These are phyloP conservation scores for Fusarium virguliforme DNA, from an alignment of 2,329 filamentous ascomycete genomes.

Conservation along the genomic window DNA sequence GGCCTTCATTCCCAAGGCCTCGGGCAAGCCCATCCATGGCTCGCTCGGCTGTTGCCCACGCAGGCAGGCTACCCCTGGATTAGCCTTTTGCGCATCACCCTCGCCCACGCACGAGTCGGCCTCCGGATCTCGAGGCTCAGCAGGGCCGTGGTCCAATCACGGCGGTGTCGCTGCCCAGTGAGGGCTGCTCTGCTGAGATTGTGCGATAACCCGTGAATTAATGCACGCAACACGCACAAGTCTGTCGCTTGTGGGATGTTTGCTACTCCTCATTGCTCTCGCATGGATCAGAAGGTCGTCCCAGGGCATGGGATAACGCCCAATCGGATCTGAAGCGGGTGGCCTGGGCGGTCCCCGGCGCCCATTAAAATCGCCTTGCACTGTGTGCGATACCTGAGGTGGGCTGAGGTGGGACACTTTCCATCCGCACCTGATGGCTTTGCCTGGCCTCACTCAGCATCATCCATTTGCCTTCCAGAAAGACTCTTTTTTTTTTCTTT, in stretches of 20 bases:
- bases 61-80: constrained; percentile 31
- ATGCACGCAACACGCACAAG: constrained; percentile 52
- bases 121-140: constrained; percentile 16
- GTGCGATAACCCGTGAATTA: constrained; percentile 44
- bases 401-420: constrained; percentile 41
- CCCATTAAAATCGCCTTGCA: constrained; percentile 42
- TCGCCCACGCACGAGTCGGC: constrained; percentile 3
- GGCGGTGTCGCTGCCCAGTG: constrained; percentile 31
- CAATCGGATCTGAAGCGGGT: constrained; percentile 51
- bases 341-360: constrained; percentile 36
- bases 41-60: constrained; percentile 22
- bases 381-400: constrained; percentile 43
- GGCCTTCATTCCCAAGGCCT: constrained; percentile 17
- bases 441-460: constrained; percentile 24
- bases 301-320: constrained; percentile 39
- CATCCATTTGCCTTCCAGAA: constrained; percentile 37
- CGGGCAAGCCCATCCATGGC: constrained; percentile 35
- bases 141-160: constrained; percentile 24
- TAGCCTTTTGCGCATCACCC: constrained; percentile 13
- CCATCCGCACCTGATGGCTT: constrained; percentile 34
- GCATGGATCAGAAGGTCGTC: constrained; percentile 47
- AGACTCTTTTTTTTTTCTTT: constrained; percentile 16
- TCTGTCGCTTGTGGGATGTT: constrained; percentile 50
- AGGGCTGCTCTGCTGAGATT: constrained; percentile 36
- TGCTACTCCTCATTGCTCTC: constrained; percentile 36